Evolutionary conservation across 2,329 filamentous ascomycete genomes (phyloP).

Genomic region (Talaromyces albobiverticillius): DNA sequence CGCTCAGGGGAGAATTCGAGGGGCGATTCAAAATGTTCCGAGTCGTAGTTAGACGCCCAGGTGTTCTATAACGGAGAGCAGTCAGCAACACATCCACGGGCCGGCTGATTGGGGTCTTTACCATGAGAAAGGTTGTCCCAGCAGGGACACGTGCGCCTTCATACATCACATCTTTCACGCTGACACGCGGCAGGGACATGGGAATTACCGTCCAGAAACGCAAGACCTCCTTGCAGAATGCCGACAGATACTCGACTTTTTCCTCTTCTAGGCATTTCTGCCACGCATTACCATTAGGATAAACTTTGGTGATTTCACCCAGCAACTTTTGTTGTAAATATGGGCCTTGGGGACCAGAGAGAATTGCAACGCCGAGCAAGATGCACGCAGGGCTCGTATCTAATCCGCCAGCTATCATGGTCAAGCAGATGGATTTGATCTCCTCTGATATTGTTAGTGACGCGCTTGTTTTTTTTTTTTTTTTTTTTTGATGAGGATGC

Average conservation of each 20-base stretch:
- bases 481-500: too few species aligned
- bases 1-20: slow-evolving; percentile 66
- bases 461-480: too few species aligned
- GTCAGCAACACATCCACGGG: too few species aligned
- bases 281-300: slow-evolving; percentile 72
- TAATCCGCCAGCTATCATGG: slow-evolving; percentile 79
- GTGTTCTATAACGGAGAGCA: slow-evolving; percentile 53
- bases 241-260: slow-evolving; percentile 72
- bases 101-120: too few species aligned
- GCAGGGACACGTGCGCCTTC: slow-evolving; percentile 66
- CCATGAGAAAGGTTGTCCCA: slow-evolving; percentile 77
- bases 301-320: slow-evolving; percentile 65
- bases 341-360: slow-evolving; percentile 66
- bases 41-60: slow-evolving; percentile 72
- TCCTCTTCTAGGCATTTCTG: slow-evolving; percentile 69
- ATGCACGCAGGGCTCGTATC: slow-evolving; percentile 78
- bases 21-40: slow-evolving; percentile 63
- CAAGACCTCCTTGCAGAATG: slow-evolving; percentile 73
- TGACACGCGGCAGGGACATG: slow-evolving; percentile 71
- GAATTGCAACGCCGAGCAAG: slow-evolving; percentile 73
- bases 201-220: slow-evolving; percentile 78
- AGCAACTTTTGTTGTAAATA: slow-evolving; percentile 67
- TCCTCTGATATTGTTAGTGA: slow-evolving; percentile 52
- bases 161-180: slow-evolving; percentile 69
- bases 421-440: slow-evolving; percentile 75